phyloP scores from a whole-genome alignment of 1,284 basidiomycete species.

The Bothia castanella region DNA sequence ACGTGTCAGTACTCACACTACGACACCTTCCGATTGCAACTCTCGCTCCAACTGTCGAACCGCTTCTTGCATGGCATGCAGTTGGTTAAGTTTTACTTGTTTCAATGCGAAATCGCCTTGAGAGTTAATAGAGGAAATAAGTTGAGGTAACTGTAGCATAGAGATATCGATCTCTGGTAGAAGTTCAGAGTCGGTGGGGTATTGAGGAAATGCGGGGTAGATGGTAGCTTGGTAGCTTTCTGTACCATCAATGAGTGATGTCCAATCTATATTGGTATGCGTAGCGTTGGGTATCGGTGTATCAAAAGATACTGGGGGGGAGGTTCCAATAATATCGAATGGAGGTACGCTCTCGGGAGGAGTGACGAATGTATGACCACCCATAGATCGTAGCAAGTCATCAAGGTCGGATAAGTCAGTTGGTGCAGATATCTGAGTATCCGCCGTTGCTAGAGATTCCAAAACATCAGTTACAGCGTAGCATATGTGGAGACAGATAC shows the following conservation, averaged over 20 bases:
- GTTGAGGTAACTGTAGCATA: slow-evolving; percentile 23
- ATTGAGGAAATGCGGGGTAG: slow-evolving; percentile 5
- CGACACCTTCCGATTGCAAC: slow-evolving; percentile 25
- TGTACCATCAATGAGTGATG: slow-evolving; percentile 12
- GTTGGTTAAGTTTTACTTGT: slow-evolving; percentile 19
- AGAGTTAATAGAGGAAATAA: neutral
- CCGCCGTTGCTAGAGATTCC: neutral
- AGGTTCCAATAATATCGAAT: neutral
- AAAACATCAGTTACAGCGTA: neutral
- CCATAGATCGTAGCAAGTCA: slow-evolving; percentile 17
- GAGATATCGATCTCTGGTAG: slow-evolving; percentile 27
- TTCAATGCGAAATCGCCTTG: slow-evolving; percentile 7
- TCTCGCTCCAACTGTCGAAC: slow-evolving; percentile 27
- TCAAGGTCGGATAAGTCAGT: slow-evolving; percentile 12
- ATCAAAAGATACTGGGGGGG: neutral
- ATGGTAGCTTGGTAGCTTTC: slow-evolving; percentile 2
- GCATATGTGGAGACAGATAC: neutral
- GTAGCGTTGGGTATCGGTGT: slow-evolving; percentile 1
- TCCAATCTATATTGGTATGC: slow-evolving; percentile 18
- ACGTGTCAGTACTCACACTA: slow-evolving; percentile 7
- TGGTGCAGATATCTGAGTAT: neutral
- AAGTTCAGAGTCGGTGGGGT: neutral
- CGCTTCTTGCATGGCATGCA: slow-evolving; percentile 29
- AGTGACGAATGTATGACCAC: neutral
- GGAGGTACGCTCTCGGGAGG: neutral